Evolutionary conservation across 2,329 filamentous ascomycete genomes (phyloP), one percentile per base, ranked within the genome.

Genomic region (Fusarium equiseti): DNA sequence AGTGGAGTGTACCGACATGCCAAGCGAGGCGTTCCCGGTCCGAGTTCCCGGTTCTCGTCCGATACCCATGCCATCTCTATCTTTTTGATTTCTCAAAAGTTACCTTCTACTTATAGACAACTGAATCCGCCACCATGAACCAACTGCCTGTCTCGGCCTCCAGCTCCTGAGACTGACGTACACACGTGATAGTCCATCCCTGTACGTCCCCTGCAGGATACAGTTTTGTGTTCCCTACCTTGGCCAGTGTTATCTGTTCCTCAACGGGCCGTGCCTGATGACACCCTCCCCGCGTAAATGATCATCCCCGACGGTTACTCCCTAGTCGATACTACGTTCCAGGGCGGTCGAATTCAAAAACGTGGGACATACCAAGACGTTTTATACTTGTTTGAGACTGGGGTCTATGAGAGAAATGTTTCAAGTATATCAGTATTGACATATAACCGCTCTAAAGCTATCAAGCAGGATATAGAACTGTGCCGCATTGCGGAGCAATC

Each of bases 261-360:
- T 51, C 22, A 27, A 40, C 49, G 49, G 49, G 31, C 32, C 49
- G 49, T n/a, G 59, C 48, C 29, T 48, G 35, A 49, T 49, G 35
- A 63, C 43, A 20, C 6, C 27, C 32, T 13, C 35, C 43, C 24
- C 38, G 27, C 18, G 35, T 9, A 44, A 63, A 55, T 32, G 16
- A 22, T 35, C 22, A 63, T 29, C 59, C 46, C 24, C 44, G 26
- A 8, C n/a, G 45, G 20, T 11, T n/a, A 13, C 15, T 29, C 35
- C 56, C 31, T 27, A 22, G 22, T 29, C 6, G 35, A 61, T 62
- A 32, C 12, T 20, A 61, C 56, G 35, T 7, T n/a, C 18, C 35
- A 24, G 22, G 35, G 24, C 29, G 56, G 56, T 57, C 51, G 56
- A 57, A 38, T 38, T 62, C 24, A 4, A 13, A 3, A 27, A 16